Percentiles rank a stretch among this genome's conserved stretches.
These are phyloP conservation scores for Chaetomium olivaceum DNA, from an alignment of 2,329 filamentous ascomycete species.

Conservation along the genomic window DNA sequence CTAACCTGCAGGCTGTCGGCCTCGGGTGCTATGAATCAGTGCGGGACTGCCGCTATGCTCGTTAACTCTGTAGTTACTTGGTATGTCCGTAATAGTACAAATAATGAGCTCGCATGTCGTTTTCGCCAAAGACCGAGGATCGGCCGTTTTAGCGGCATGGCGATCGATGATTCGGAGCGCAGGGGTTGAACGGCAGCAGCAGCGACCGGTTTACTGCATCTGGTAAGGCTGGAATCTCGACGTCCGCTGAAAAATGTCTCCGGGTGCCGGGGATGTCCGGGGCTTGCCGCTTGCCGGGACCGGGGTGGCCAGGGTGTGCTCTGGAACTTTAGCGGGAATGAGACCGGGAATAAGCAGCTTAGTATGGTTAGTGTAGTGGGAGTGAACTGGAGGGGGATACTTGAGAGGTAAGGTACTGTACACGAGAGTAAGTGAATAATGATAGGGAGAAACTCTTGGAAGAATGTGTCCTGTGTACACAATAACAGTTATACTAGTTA, in stretches of 20 bases:
- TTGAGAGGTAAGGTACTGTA: no score
- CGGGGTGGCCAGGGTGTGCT: not conserved
- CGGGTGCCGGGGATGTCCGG: not conserved
- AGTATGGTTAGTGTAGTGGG: no score
- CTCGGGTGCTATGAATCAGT: no score
- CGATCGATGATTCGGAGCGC: not conserved
- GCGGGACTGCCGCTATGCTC: not conserved
- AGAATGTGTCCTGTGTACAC: not conserved
- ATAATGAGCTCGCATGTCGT: not conserved
- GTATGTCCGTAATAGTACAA: not conserved
- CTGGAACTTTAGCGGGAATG: not conserved
- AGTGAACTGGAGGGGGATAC: no score
- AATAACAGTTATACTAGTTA: not conserved
- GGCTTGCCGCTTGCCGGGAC: not conserved
- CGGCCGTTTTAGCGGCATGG: conserved; percentile 1
- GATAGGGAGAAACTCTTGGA: not conserved
- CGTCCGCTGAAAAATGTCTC: not conserved
- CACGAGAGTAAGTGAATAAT: no score
- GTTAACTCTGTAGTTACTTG: no score
- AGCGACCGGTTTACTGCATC: conserved; percentile 1
- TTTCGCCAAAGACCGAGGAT: conserved; percentile 1
- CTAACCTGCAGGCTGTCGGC: no score
- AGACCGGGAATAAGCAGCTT: not conserved
- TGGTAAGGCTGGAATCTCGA: not conserved
- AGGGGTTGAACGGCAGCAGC: not conserved